These are phyloP conservation scores for Pseudocercospora vitis DNA, from an alignment of 2,329 filamentous ascomycete genomes.

Conservation along the genomic window DNA sequence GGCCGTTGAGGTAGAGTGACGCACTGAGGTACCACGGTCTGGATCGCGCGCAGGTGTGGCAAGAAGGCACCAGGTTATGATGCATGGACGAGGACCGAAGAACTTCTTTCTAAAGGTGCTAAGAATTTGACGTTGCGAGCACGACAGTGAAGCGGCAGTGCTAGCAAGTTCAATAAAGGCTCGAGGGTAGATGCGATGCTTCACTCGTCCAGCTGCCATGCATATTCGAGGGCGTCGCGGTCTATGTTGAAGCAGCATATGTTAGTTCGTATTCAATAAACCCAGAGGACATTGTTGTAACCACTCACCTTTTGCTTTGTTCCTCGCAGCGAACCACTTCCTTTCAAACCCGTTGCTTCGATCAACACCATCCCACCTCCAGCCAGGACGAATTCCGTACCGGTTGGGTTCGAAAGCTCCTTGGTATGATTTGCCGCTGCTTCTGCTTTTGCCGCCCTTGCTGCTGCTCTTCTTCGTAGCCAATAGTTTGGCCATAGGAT, in stretches of 20 bases:
- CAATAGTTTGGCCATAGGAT: slow-evolving; percentile 84
- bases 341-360: slow-evolving; percentile 89
- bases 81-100: too few relatives aligned
- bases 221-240: slow-evolving; percentile 78
- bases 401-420: slow-evolving; percentile 84
- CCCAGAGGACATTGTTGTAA: too few relatives aligned
- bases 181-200: too few relatives aligned
- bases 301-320: slow-evolving; percentile 55
- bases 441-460: slow-evolving; percentile 58
- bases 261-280: too few relatives aligned
- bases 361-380: slow-evolving; percentile 97
- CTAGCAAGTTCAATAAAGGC: too few relatives aligned
- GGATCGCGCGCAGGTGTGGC: too few relatives aligned
- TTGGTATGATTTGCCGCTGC: slow-evolving; percentile 61
- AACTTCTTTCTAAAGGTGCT: too few relatives aligned
- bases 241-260: slow-evolving; percentile 53
- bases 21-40: too few relatives aligned
- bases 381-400: slow-evolving; percentile 88
- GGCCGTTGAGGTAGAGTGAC: too few relatives aligned
- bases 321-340: slow-evolving; percentile 86
- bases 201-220: slow-evolving; percentile 93
- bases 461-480: slow-evolving; percentile 53
- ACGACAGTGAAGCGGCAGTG: too few relatives aligned
- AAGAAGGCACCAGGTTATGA: too few relatives aligned
- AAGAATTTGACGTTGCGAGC: too few relatives aligned